These are phyloP conservation scores for Stagonosporopsis chrysanthemi DNA, from an alignment of 2,329 filamentous ascomycete genomes.

Conservation along the genomic window DNA sequence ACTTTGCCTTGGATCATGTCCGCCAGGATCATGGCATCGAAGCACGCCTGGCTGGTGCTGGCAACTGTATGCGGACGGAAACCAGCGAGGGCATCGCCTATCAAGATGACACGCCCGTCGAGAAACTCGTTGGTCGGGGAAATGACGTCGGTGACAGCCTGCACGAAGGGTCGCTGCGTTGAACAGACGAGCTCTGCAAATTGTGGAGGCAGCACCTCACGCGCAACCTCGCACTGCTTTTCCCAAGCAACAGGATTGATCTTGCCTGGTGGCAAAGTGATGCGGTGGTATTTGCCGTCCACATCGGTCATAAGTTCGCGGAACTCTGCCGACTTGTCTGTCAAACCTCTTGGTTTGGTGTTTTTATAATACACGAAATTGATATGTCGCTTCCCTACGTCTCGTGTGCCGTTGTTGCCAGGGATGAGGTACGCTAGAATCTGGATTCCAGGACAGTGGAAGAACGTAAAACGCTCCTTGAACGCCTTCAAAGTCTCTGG, in stretches of 20 bases:
- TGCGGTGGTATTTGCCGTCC: slow-evolving; percentile 50
- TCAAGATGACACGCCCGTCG: slow-evolving; percentile 53
- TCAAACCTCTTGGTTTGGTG: slow-evolving; percentile 35
- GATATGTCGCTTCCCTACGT: slow-evolving; percentile 52
- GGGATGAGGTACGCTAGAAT: slow-evolving; percentile 57
- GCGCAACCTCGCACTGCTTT: slow-evolving; percentile 45
- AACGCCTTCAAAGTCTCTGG: slow-evolving; percentile 38
- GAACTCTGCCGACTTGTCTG: slow-evolving; percentile 50
- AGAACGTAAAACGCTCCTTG: slow-evolving; percentile 53
- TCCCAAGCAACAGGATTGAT: slow-evolving; percentile 52
- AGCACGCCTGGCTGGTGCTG: slow-evolving; percentile 58
- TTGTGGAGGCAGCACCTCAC: slow-evolving; percentile 47
- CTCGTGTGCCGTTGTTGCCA: slow-evolving; percentile 50
- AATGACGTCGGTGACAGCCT: slow-evolving; percentile 56
- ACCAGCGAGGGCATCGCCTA: slow-evolving; percentile 57
- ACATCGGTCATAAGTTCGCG: slow-evolving; percentile 56
- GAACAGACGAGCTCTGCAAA: slow-evolving; percentile 53
- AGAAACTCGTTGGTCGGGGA: slow-evolving; percentile 49
- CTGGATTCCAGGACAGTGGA: slow-evolving; percentile 48
- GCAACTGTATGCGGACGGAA: slow-evolving; percentile 58
- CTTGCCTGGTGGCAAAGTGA: slow-evolving; percentile 55
- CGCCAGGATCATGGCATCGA: slow-evolving; percentile 53
- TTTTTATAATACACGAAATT: slow-evolving; percentile 61
- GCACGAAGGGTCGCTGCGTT: slow-evolving; percentile 55
- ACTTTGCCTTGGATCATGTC: slow-evolving; percentile 51